Evolutionary conservation across 768 basidiomycete genomes (phyloP), one percentile per base, ranked within the genome.

Genomic region (Auricularia cornea): DNA sequence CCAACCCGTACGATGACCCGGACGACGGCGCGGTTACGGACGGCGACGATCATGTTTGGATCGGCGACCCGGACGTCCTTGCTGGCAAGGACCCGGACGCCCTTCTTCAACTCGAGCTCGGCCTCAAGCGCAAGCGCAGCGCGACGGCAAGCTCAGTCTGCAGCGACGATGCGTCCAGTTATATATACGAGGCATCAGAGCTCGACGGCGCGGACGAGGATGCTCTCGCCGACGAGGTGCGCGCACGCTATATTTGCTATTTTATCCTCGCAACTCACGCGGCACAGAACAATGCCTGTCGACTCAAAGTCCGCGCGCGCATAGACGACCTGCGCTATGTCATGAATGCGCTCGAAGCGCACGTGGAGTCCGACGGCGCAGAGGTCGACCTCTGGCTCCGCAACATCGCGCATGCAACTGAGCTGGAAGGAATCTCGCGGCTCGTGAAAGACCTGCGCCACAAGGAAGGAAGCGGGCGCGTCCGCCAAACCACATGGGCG

Each of bases 21-120:
- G 23, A 56, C 12, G 65, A 62, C 31, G 69, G 70, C 29, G 56
- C 40, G 12, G 68, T 71, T 26, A 64, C 66, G 10, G 70, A 71
- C 59, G 68, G 68, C 4, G 69, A 70, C 33, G 67, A 70, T 52
- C 67, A 69, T 40, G 61, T 67, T 2, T 69, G 70, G 67, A 52
- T 65, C 2, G 69, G 69, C 11, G 51, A 67, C 60, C 31, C 6
- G 18, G 60, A 44, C 10, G 31, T 61, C 1, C 63, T 70, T 4
- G 60, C n/a, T 32, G 64, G 61, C n/a, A 60, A 31, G 28, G 51
- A 60, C n/a, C n/a, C 3, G 59, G 54, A 3, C 56, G 48, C 31
- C 35, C 63, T 23, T 44, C 59, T 16, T 63, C 60, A 16, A 62
- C 66, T 52, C 63, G 60, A 16, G 29, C 20, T 40, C 30, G 23